Evolutionary conservation across 805 yeast genomes (phyloP).

Genomic region (Yamadazyma akitaensis): DNA sequence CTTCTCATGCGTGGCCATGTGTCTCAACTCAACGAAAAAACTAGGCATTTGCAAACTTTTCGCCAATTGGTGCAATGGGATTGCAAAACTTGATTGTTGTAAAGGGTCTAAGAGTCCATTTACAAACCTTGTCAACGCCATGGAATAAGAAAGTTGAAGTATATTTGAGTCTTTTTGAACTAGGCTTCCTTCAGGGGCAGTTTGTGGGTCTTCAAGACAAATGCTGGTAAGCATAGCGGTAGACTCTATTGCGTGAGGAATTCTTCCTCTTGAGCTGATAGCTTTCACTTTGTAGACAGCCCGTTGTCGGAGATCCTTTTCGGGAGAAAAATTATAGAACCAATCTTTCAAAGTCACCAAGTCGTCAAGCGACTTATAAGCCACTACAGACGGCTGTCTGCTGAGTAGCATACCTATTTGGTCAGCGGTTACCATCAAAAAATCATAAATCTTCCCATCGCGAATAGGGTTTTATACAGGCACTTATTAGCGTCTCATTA

Average conservation of each 20-base stretch:
- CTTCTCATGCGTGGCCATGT: slow-evolving; percentile 85
- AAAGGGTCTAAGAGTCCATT: slow-evolving; percentile 87
- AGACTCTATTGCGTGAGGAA: slow-evolving; percentile 71
- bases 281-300: slow-evolving; percentile 55
- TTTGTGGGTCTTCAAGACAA: slow-evolving; percentile 31
- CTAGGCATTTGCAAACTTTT: slow-evolving; percentile 64
- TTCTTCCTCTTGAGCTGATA: slow-evolving; percentile 54
- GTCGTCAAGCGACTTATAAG: slow-evolving; percentile 40
- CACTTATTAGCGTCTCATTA: neutral
- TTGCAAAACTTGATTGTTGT: slow-evolving; percentile 75
- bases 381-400: slow-evolving; percentile 17
- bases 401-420: slow-evolving; percentile 7
- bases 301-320: slow-evolving; percentile 30
- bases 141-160: slow-evolving; percentile 56
- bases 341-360: slow-evolving; percentile 44
- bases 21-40: slow-evolving; percentile 85
- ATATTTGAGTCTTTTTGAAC: slow-evolving; percentile 26
- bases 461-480: neutral
- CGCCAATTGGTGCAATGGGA: slow-evolving; percentile 77
- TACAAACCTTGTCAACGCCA: slow-evolving; percentile 80
- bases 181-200: neutral
- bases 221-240: slow-evolving; percentile 60
- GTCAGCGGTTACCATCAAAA: slow-evolving; percentile 6
- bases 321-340: slow-evolving; percentile 44
- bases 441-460: slow-evolving; percentile 1